Evolutionary conservation across 163 green algal species (phyloP).

Genomic region (Scenedesmus sp.): DNA sequence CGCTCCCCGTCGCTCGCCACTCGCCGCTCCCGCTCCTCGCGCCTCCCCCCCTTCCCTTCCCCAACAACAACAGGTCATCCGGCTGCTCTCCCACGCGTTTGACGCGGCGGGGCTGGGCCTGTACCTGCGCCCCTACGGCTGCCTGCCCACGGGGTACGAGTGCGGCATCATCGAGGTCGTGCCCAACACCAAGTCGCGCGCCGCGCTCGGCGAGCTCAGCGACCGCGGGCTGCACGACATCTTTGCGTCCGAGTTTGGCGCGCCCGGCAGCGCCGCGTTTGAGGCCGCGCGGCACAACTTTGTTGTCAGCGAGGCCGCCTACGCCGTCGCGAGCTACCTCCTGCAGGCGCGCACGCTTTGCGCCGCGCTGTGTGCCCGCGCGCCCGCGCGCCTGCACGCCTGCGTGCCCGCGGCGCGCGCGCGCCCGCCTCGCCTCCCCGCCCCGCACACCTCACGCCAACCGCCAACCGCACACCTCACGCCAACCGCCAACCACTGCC

Average conservation of each 20-base stretch:
- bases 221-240: slow-evolving; percentile 95
- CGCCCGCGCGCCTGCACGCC: not conserved
- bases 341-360: slow-evolving; percentile 71
- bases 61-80: slow-evolving; percentile 91
- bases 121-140: slow-evolving; percentile 95
- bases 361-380: not conserved
- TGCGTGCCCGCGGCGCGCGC: not conserved
- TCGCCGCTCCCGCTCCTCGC: too few species aligned
- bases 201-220: slow-evolving; percentile 82
- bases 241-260: slow-evolving; percentile 89
- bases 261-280: slow-evolving; percentile 77
- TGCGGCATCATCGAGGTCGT: slow-evolving; percentile 95
- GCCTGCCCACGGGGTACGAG: slow-evolving; percentile 95
- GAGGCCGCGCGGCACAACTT: slow-evolving; percentile 91
- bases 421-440: too few species aligned
- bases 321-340: slow-evolving; percentile 91
- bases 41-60: too few species aligned
- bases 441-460: too few species aligned
- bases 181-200: slow-evolving; percentile 76
- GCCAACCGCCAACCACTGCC: too few species aligned
- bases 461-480: too few species aligned
- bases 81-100: slow-evolving; percentile 82
- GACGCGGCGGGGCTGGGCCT: slow-evolving; percentile 76
- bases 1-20: too few species aligned
- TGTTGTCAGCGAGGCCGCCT: slow-evolving; percentile 88